A percentile compares a stretch with the other conserved stretches of the same genome.
phyloP scores from a whole-genome alignment of 805 yeast genomes.

The Yamadazyma olivae region DNA sequence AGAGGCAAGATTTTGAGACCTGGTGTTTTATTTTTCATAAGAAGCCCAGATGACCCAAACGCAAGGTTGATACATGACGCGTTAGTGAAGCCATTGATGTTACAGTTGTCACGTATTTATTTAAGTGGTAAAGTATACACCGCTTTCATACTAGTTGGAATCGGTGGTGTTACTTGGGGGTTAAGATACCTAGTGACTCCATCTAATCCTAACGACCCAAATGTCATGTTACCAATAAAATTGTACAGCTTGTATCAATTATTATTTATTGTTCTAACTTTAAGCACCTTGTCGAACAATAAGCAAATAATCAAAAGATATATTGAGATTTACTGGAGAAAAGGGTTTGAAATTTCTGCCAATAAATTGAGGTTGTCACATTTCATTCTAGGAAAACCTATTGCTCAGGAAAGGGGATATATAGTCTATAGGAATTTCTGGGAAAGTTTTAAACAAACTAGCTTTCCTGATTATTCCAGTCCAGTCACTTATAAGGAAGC shows the following conservation, averaged over 20 bases:
- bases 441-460: slow-evolving; percentile 40
- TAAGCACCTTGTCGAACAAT: slow-evolving; percentile 4
- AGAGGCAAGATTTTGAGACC: slow-evolving; percentile 71
- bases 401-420: slow-evolving; percentile 68
- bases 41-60: slow-evolving; percentile 94
- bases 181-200: slow-evolving; percentile 24
- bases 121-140: slow-evolving; percentile 75
- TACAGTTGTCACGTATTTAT: slow-evolving; percentile 71
- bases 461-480: slow-evolving; percentile 50
- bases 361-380: slow-evolving; percentile 69
- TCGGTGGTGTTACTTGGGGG: slow-evolving; percentile 63
- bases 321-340: slow-evolving; percentile 57
- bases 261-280: slow-evolving; percentile 1
- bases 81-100: slow-evolving; percentile 65
- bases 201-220: slow-evolving; percentile 10
- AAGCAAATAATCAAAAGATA: slow-evolving; percentile 22
- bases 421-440: slow-evolving; percentile 51
- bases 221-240: slow-evolving; percentile 26
- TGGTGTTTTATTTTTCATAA: slow-evolving; percentile 86
- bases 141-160: slow-evolving; percentile 66
- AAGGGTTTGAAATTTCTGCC: slow-evolving; percentile 54
- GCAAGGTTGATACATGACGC: slow-evolving; percentile 86
- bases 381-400: slow-evolving; percentile 65
- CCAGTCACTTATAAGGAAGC: slow-evolving; percentile 57
- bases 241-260: slow-evolving; percentile 9